Evolutionary conservation across 2,329 filamentous ascomycete genomes (phyloP), one percentile per base, ranked within the genome.

Genomic region (Tetracladium maxilliforme): DNA sequence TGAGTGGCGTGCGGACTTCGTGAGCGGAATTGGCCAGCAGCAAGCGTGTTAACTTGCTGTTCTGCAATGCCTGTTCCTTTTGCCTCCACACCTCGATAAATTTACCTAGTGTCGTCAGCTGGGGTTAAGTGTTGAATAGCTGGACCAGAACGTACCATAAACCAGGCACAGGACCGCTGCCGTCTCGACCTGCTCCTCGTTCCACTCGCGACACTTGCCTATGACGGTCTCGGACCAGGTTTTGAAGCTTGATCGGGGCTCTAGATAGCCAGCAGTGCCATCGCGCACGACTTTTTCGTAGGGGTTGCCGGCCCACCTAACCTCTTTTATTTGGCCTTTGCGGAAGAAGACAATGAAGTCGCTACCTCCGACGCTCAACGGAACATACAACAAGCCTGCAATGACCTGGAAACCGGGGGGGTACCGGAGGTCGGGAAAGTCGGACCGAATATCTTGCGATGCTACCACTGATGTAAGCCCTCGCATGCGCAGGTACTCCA

Each of bases 311-410:
- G 79, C 83, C 83, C 76, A 36, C 40, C 76, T 86, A 12, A 80
- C 81, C 48, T 82, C 75, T 41, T 66, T 77, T 15, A 70, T 45
- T 39, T 86, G 80, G 0, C 75, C 73, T 36, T 64, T 75, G n/a
- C 84, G 69, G 52, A 92, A 92, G 43, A 93, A 92, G 0, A 84
- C 79, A 21, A 93, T 92, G 39, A 93, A 93, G 38, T 93, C 84
- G 16, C 58, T 60, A 1, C 84, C 84, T 3, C 70, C 69, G 1
- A 68, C 59, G 10, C 79, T 86, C 3, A 93, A 53, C 0, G 84
- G 84, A 0, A 93, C 82, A 27, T 92, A 73, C 0, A 93, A 54
- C 23, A 92, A 49, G 0, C 84, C 84, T 0, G 82, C 79, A 29
- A 93, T 69, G 12, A 73, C 54, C 30, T 72, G 64, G 40, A 93